A percentile compares a stretch with the other conserved stretches of the same genome.
Evolutionary conservation across 1,284 basidiomycete genomes (phyloP).

Genomic region (Neonothopanus nambi): DNA sequence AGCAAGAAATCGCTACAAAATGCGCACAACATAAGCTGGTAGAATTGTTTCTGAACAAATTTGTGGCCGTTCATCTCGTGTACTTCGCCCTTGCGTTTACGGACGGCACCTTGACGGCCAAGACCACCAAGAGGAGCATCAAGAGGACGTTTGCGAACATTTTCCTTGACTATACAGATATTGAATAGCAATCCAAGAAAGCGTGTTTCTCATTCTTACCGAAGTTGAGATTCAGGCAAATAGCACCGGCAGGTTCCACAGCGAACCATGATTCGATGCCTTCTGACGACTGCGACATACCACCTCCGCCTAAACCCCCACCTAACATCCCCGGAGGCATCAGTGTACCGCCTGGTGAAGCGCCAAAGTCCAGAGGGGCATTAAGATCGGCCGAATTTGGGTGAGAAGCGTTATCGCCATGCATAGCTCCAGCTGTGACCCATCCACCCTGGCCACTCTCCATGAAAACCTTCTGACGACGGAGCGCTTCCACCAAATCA

Average conservation of each 20-base stretch:
- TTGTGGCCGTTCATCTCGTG: conserved; percentile 99
- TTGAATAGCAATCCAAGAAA: not conserved
- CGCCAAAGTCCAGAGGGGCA: conserved; percentile 52
- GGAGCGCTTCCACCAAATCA: conserved; percentile 92
- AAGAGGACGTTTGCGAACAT: conserved; percentile 90
- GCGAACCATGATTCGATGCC: conserved; percentile 98
- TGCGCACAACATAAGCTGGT: conserved; percentile 97
- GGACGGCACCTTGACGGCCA: conserved; percentile 96
- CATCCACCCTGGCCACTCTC: conserved; percentile 87
- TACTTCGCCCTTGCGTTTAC: conserved; percentile 97
- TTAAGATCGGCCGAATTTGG: conserved; percentile 53
- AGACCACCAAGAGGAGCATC: conserved; percentile 85
- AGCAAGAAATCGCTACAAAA: conserved; percentile 98
- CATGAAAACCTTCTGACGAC: conserved; percentile 89
- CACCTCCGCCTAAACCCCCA: conserved; percentile 31
- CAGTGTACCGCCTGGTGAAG: conserved; percentile 31
- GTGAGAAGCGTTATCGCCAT: conserved; percentile 49
- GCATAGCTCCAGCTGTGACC: conserved; percentile 90
- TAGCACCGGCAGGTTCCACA: conserved; percentile 96
- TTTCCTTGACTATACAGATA: conserved; percentile 76
- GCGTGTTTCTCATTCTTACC: conserved; percentile 52
- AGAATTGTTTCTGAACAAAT: conserved; percentile 97
- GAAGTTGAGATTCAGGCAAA: conserved; percentile 86
- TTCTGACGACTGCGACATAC: conserved; percentile 47
- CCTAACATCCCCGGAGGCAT: conserved; percentile 18